These are phyloP conservation scores for Botrytis porri DNA, from an alignment of 2,329 filamentous ascomycete species.

Conservation along the genomic window DNA sequence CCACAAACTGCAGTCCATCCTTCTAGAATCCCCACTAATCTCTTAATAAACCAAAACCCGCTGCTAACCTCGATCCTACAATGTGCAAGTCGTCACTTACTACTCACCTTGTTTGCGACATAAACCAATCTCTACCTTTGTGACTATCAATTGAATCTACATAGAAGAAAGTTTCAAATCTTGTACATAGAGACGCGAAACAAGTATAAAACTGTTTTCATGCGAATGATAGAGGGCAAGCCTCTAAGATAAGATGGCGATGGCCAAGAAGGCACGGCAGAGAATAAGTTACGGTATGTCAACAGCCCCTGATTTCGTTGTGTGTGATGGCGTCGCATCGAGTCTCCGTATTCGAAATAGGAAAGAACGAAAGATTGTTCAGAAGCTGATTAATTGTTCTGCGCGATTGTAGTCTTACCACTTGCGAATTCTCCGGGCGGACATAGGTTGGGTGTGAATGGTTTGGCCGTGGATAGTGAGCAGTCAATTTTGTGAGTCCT, in stretches of 20 bases:
- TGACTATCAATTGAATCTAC: background rate
- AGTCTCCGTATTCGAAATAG: background rate
- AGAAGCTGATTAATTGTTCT: background rate
- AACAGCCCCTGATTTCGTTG: background rate
- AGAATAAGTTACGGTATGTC: constrained; percentile 66
- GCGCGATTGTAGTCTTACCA: constrained; percentile 56
- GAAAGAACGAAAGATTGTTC: constrained; percentile 13
- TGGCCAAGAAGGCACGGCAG: constrained; percentile 68
- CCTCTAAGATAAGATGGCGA: constrained; percentile 35
- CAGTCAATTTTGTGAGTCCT: constrained; percentile 74
- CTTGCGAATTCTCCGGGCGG: constrained; percentile 74
- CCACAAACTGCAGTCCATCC: constrained; percentile 20
- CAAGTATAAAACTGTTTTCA: background rate
- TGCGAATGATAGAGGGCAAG: background rate
- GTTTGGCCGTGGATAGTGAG: constrained; percentile 78
- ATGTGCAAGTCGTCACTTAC: constrained; percentile 3
- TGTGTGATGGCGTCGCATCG: background rate
- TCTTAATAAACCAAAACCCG: constrained; percentile 13
- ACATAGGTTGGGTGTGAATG: constrained; percentile 92
- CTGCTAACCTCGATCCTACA: constrained; percentile 3
- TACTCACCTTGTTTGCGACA: background rate
- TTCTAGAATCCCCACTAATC: constrained; percentile 18
- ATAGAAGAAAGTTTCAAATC: background rate
- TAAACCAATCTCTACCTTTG: background rate
- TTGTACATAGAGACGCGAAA: background rate